Evolutionary conservation across 1,284 basidiomycete species (phyloP).

Genomic region (Mrakiaceae sp.): DNA sequence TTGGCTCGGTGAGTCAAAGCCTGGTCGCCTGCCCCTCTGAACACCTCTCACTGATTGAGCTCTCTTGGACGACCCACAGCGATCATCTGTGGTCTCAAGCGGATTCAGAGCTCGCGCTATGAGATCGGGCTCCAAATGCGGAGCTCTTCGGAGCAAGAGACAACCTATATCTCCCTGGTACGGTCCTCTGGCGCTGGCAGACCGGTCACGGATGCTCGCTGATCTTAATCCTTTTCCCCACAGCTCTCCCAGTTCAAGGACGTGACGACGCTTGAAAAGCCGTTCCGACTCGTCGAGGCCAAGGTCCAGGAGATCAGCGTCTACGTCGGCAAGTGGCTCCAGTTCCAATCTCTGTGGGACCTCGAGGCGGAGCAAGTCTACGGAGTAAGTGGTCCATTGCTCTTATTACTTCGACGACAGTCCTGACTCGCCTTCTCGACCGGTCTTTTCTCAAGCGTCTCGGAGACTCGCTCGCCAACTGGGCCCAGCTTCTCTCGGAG

Average conservation of each 20-base stretch:
- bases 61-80: constrained; percentile 37
- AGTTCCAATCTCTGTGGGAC: constrained; percentile 98
- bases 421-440: background rate
- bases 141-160: constrained; percentile 49
- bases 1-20: constrained; percentile 55
- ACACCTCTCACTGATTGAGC: constrained; percentile 2
- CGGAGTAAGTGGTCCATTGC: constrained; percentile 34
- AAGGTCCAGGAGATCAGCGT: constrained; percentile 77
- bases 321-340: constrained; percentile 95
- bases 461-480: constrained; percentile 80
- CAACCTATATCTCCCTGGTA: constrained; percentile 71
- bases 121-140: constrained; percentile 86
- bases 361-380: constrained; percentile 94
- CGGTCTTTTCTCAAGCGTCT: constrained; percentile 43
- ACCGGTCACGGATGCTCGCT: background rate
- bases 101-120: constrained; percentile 89
- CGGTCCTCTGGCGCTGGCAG: constrained; percentile 22
- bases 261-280: constrained; percentile 56
- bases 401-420: background rate
- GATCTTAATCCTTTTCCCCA: constrained; percentile 24
- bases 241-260: constrained; percentile 68
- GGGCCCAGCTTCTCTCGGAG: constrained; percentile 90
- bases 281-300: constrained; percentile 74
- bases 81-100: constrained; percentile 73
- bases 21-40: background rate